phyloP scores from a whole-genome alignment of 1,284 basidiomycete species.

The Neonothopanus nambi region DNA sequence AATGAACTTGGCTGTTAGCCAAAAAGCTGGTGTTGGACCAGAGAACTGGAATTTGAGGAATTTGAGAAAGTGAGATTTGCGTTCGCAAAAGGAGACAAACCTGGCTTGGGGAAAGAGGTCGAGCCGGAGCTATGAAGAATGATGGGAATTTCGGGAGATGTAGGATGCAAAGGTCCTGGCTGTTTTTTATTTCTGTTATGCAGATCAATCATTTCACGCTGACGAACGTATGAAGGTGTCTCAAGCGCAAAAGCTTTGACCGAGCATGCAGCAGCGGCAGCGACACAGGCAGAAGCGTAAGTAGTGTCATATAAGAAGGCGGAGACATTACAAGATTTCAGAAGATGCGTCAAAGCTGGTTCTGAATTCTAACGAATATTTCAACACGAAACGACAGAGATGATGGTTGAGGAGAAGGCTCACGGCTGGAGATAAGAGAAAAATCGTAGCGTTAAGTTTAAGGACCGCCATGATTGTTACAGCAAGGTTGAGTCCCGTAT shows the following conservation, averaged over 20 bases:
- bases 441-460: conserved; percentile 14
- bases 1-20: conserved; percentile 17
- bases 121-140: conserved; percentile 20
- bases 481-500: conserved; percentile 15
- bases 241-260: conserved; percentile 4
- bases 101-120: conserved; percentile 19
- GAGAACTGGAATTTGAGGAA: conserved; percentile 1
- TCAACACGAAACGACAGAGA: background rate
- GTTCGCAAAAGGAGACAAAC: background rate
- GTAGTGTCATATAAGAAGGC: background rate
- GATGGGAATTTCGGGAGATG: conserved; percentile 13
- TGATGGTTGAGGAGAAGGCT: background rate
- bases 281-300: background rate
- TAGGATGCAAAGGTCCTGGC: background rate
- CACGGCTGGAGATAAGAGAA: conserved; percentile 16
- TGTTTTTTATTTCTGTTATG: background rate
- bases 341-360: conserved; percentile 2
- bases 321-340: conserved; percentile 1
- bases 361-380: conserved; percentile 1
- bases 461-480: conserved; percentile 14
- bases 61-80: no score
- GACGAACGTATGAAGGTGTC: background rate
- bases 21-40: conserved; percentile 16
- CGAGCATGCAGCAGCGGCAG: background rate
- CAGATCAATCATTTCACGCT: background rate